Conservation (phyloP, 2,329 filamentous ascomycete species). For the Pseudofabraea citricarpa region DNA sequence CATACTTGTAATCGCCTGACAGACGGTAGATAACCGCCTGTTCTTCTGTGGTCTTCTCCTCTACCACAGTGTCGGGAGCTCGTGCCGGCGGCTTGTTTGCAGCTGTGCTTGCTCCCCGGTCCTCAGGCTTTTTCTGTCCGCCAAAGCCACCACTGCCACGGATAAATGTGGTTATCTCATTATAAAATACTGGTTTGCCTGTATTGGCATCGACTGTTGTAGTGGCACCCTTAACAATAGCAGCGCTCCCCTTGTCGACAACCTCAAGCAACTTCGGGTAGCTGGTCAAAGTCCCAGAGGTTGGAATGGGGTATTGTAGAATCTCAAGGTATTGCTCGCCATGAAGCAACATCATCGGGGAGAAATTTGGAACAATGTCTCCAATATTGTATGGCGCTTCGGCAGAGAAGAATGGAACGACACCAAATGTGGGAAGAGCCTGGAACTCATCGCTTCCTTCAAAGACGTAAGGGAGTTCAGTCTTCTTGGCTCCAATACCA, state of each 20-base stretch:
- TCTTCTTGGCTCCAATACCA: slow-evolving; percentile 86
- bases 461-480: slow-evolving; percentile 81
- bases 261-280: slow-evolving; percentile 84
- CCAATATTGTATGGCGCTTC: slow-evolving; percentile 73
- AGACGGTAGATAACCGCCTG: slow-evolving; percentile 92
- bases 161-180: slow-evolving; percentile 90
- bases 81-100: slow-evolving; percentile 74
- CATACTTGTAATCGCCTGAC: slow-evolving; percentile 78
- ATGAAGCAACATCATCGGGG: slow-evolving; percentile 97
- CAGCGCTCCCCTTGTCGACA: slow-evolving; percentile 89
- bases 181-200: slow-evolving; percentile 92
- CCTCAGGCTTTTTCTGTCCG: slow-evolving; percentile 69
- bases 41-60: slow-evolving; percentile 82
- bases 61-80: slow-evolving; percentile 73
- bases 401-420: slow-evolving; percentile 89
- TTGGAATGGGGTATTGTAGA: slow-evolving; percentile 86
- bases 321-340: slow-evolving; percentile 98
- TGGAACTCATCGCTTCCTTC: slow-evolving; percentile 93
- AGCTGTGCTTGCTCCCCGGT: slow-evolving; percentile 76
- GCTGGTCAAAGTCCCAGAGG: slow-evolving; percentile 69
- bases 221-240: slow-evolving; percentile 73
- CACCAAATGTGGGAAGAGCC: slow-evolving; percentile 89
- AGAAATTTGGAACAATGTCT: slow-evolving; percentile 91
- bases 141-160: slow-evolving; percentile 88
- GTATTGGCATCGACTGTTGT: slow-evolving; percentile 81